These are phyloP conservation scores for Gymnopilus junonius DNA, from an alignment of 768 basidiomycete genomes.

Conservation along the genomic window DNA sequence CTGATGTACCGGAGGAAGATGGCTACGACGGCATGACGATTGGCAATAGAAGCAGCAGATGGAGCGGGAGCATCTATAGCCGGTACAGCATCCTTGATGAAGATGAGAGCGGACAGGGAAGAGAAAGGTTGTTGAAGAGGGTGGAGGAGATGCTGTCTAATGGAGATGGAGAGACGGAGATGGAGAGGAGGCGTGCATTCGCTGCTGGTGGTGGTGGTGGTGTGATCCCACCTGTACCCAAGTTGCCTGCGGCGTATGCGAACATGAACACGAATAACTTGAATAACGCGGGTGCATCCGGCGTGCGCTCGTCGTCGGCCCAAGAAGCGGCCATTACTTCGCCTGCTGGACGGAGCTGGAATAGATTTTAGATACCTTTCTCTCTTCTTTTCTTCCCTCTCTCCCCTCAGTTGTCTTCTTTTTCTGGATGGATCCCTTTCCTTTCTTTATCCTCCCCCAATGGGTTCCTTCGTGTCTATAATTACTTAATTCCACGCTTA, in stretches of 20 bases:
- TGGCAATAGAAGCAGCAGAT: constrained; percentile 41
- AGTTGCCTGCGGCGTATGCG: constrained; percentile 38
- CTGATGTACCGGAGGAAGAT: constrained; percentile 4
- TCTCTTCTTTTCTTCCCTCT: constrained; percentile 14
- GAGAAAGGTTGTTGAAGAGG: constrained; percentile 52
- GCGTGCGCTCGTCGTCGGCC: background rate
- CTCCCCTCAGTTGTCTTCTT: too few species aligned
- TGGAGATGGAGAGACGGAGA: constrained; percentile 22
- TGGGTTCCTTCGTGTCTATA: background rate
- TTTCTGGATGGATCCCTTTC: background rate
- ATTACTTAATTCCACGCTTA: background rate
- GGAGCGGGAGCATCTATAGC: constrained; percentile 53
- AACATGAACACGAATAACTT: constrained; percentile 7
- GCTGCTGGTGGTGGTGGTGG: constrained; percentile 10
- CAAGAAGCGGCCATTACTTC: background rate
- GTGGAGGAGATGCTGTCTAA: constrained; percentile 58
- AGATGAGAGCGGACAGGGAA: constrained; percentile 49
- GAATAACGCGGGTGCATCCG: background rate
- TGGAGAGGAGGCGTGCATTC: constrained; percentile 18
- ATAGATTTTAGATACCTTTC: constrained; percentile 30
- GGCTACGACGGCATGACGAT: constrained; percentile 26
- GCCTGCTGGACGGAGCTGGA: constrained; percentile 30
- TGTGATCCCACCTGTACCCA: constrained; percentile 49
- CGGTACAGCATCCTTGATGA: constrained; percentile 57
- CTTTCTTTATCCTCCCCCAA: background rate